Conservation (phyloP, 352 stramenopile genomes). For the Plasmopara muralis region DNA sequence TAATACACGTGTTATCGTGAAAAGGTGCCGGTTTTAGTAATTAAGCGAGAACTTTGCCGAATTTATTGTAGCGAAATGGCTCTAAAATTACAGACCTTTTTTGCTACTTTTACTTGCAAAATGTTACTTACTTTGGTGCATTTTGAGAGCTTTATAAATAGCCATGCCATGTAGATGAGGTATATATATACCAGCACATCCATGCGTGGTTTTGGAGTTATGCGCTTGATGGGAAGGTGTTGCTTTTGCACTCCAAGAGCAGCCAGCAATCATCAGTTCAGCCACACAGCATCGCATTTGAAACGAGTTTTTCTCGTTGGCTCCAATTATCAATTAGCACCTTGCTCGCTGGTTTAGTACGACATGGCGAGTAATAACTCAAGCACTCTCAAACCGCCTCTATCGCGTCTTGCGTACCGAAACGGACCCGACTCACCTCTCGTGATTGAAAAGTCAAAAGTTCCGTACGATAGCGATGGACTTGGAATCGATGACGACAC, state of each 20-base stretch:
- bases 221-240: constrained; percentile 14
- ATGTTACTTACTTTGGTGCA: too few relatives aligned
- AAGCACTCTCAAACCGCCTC: constrained; percentile 6
- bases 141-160: too few relatives aligned
- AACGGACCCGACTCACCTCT: constrained; percentile 7
- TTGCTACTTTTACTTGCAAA: too few relatives aligned
- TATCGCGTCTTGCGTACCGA: constrained; percentile 3
- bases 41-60: too few relatives aligned
- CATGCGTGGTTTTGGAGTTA: constrained; percentile 15
- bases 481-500: constrained; percentile 26
- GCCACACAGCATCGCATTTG: constrained; percentile 16
- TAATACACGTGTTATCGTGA: too few relatives aligned
- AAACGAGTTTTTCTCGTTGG: constrained; percentile 10
- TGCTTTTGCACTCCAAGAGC: constrained; percentile 10
- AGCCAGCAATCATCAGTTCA: constrained; percentile 14
- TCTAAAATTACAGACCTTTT: too few relatives aligned
- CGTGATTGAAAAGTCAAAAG: constrained; percentile 3
- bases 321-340: constrained; percentile 21
- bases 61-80: too few relatives aligned
- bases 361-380: constrained; percentile 29
- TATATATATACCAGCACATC: constrained; percentile 17
- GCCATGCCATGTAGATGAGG: background rate
- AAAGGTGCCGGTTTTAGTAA: too few relatives aligned
- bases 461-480: constrained; percentile 19
- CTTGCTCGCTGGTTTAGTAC: constrained; percentile 13